These are phyloP conservation scores for Kondoa malvinella DNA, from an alignment of 768 basidiomycete genomes.

Conservation along the genomic window DNA sequence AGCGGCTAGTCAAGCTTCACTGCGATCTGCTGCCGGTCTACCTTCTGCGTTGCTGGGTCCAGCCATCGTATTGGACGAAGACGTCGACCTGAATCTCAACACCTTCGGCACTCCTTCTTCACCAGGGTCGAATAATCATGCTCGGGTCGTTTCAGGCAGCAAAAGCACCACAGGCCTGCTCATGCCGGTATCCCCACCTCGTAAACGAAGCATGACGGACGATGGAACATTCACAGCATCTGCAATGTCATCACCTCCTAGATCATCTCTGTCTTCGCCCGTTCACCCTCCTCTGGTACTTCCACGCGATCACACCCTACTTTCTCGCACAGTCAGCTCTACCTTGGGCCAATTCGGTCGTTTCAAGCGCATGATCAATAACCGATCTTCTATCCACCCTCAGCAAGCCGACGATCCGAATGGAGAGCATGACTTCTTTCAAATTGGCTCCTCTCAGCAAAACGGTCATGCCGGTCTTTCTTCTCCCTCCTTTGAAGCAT, in stretches of 20 bases:
- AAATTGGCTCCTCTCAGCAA: neutral
- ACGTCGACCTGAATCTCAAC: conserved; percentile 25
- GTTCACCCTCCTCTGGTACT: neutral
- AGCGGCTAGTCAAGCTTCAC: conserved; percentile 14
- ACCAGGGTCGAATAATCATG: neutral
- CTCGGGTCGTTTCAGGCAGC: neutral
- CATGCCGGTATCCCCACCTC: neutral
- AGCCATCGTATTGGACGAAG: conserved; percentile 18
- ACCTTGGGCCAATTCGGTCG: conserved; percentile 67
- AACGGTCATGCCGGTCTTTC: neutral
- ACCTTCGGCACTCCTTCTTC: neutral
- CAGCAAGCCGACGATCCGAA: neutral
- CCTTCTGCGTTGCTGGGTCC: neutral
- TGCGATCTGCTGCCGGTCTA: neutral
- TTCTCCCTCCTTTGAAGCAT: neutral
- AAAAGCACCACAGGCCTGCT: neutral
- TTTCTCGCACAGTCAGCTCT: conserved; percentile 60
- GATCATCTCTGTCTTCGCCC: neutral
- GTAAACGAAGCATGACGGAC: neutral
- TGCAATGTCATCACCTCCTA: neutral
- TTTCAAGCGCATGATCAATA: conserved; percentile 54
- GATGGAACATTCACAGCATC: neutral
- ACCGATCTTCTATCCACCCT: conserved; percentile 3
- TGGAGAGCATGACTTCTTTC: neutral
- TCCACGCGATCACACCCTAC: conserved; percentile 33